Evolutionary conservation across 2,329 filamentous ascomycete species (phyloP).

Genomic region (Clarireedia homoeocarpa): DNA sequence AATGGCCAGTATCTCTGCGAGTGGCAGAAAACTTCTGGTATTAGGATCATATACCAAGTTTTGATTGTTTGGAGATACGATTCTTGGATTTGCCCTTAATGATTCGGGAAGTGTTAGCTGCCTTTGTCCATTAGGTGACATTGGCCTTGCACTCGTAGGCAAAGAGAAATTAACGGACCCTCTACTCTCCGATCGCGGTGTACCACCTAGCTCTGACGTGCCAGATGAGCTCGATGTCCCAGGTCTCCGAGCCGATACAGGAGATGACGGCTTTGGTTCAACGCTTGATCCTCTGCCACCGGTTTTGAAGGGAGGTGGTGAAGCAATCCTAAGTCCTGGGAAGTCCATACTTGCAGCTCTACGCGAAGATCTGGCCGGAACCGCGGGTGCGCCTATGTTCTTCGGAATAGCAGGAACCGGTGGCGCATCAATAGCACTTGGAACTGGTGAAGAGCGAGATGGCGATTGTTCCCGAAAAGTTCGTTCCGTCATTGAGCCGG

Average conservation of each 20-base stretch:
- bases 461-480: constrained; percentile 77
- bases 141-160: constrained; percentile 34
- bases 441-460: constrained; percentile 36
- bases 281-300: constrained; percentile 27
- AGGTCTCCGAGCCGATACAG: constrained; percentile 15
- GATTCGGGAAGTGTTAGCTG: constrained; percentile 27
- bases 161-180: constrained; percentile 46
- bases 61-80: constrained; percentile 31
- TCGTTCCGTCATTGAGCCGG: constrained; percentile 78
- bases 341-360: constrained; percentile 33
- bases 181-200: constrained; percentile 35
- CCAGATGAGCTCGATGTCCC: constrained; percentile 23
- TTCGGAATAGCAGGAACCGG: constrained; percentile 70
- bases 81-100: constrained; percentile 24
- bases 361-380: constrained; percentile 22
- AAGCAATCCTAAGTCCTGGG: constrained; percentile 25
- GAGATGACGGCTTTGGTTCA: constrained; percentile 15
- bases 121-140: constrained; percentile 23
- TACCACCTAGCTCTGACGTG: constrained; percentile 34
- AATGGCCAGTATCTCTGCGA: constrained; percentile 35
- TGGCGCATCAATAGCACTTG: constrained; percentile 44
- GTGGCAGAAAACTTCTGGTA: constrained; percentile 53
- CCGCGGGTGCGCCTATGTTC: constrained; percentile 31
- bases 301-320: constrained; percentile 23
- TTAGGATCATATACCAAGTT: constrained; percentile 57